Evolutionary conservation across 331 rosid species (phyloP), one percentile per base, ranked within the genome.

Genomic region (Prunus yedoensis): DNA sequence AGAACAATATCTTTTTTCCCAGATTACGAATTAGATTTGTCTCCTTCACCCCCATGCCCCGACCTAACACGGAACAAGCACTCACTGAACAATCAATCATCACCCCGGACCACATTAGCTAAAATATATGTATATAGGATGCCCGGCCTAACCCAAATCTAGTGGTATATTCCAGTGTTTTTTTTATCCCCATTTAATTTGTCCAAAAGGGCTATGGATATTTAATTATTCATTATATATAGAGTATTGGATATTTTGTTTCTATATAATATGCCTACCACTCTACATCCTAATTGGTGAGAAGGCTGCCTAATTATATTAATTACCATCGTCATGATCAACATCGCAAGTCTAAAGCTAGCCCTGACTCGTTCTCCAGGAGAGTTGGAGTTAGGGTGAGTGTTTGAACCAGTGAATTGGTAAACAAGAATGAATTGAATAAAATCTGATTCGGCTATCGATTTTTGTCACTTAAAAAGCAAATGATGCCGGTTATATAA

Each of bases 21-120:
- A 46, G 59, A 59, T 59, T 59, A 11, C 68, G 59, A 60, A 45
- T 28, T 59, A 46, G 59, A 60, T 73, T 25, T 60, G 68, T 45
- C 77, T 59, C 59, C 49, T 46, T 60, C 59, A 9, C 49, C 68
- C 23, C 43, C 23, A 10, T 63, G 68, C 10, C 38, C 68, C 68
- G 59, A 73, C 77, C 77, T 60, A 27, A 60, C 77, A 60, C 77
- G 77, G 69, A 73, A 59, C 77, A 25, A 58, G 10, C 32, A n/a
- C 21, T 23, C 16, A 3, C 18, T 41, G 27, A 38, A 50, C 68
- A 73, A 56, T 21, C 23, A 21, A 21, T 71, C 68, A 73, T 63
- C 68, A 66, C 20, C 30, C 10, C 63, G 8, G 50, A 11, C 62
- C 62, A 52, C 62, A 18, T 70, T 58, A 4, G n/a, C 66, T 27